These are phyloP conservation scores for Neodidymelliopsis sp. DNA, from an alignment of 2,329 filamentous ascomycete genomes.

Conservation along the genomic window DNA sequence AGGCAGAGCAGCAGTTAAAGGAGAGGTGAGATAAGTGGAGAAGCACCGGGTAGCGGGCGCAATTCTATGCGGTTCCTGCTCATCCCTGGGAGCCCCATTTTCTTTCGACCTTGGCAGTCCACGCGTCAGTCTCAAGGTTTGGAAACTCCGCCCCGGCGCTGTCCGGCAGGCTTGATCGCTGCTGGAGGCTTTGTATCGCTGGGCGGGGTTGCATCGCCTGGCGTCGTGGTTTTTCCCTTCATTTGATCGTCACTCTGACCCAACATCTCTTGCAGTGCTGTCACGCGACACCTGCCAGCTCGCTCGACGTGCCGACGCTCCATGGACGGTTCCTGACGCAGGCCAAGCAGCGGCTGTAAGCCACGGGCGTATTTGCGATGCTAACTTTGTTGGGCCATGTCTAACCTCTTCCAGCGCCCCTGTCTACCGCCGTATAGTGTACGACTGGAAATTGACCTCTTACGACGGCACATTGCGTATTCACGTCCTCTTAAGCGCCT, in stretches of 20 bases:
- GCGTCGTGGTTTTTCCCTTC: background rate
- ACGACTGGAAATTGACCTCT: background rate
- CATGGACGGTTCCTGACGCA: constrained; percentile 8
- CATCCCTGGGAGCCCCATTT: constrained; percentile 16
- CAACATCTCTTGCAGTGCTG: background rate
- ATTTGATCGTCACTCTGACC: background rate
- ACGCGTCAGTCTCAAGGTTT: constrained; percentile 16
- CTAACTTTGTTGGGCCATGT: background rate
- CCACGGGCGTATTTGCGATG: background rate
- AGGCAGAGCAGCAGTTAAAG: constrained; percentile 13
- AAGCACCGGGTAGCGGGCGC: constrained; percentile 7
- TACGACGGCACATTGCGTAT: constrained; percentile 3
- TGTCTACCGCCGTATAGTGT: constrained; percentile 1
- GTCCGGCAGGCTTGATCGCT: constrained; percentile 5
- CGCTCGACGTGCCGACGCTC: background rate
- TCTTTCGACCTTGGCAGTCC: constrained; percentile 15
- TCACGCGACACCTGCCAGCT: constrained; percentile 12
- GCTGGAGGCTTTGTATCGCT: background rate
- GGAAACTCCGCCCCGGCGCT: constrained; percentile 9
- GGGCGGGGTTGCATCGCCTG: background rate
- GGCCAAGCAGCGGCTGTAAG: constrained; percentile 9
- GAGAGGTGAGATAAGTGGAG: constrained; percentile 17
- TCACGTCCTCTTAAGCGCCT: background rate
- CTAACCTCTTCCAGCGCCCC: background rate
- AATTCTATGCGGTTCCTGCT: constrained; percentile 8